Conservation (phyloP, 179 eudicot species). For the Actinidia polygama region DNA sequence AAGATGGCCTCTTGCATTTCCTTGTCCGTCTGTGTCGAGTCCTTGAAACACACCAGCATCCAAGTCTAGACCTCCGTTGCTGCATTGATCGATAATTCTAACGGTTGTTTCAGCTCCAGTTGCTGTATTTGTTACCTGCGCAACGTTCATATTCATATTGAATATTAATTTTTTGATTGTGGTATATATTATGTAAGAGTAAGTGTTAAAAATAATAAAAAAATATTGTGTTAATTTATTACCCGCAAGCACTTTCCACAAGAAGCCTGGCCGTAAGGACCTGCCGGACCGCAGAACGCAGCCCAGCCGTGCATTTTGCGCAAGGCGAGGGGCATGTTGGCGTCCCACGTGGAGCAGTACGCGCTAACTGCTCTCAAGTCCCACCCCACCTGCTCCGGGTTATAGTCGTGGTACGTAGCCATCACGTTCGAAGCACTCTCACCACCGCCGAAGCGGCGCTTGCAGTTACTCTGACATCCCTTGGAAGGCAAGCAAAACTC, state of each 20-base stretch:
- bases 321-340: constrained; percentile 36
- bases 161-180: too few relatives aligned
- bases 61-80: constrained; percentile 66
- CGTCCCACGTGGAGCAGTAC: constrained; percentile 55
- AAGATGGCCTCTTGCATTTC: constrained; percentile 50
- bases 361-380: constrained; percentile 35
- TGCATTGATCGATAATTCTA: constrained; percentile 68
- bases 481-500: constrained; percentile 34
- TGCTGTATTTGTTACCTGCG: constrained; percentile 55
- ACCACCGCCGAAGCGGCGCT: neutral
- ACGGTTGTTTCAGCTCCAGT: constrained; percentile 56
- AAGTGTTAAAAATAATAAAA: too few relatives aligned
- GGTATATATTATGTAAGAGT: too few relatives aligned
- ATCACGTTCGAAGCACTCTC: constrained; percentile 48
- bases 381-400: constrained; percentile 49
- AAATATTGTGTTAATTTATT: neutral
- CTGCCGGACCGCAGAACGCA: constrained; percentile 54
- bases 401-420: constrained; percentile 49
- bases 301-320: constrained; percentile 53
- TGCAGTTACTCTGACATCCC: constrained; percentile 38
- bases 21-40: constrained; percentile 50
- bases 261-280: constrained; percentile 44
- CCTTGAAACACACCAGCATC: constrained; percentile 50
- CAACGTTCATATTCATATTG: too few relatives aligned
- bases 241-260: constrained; percentile 52